Base-by-base conservation (phyloP, 1,284 basidiomycete genomes). In the Grifola frondosa region DNA sequence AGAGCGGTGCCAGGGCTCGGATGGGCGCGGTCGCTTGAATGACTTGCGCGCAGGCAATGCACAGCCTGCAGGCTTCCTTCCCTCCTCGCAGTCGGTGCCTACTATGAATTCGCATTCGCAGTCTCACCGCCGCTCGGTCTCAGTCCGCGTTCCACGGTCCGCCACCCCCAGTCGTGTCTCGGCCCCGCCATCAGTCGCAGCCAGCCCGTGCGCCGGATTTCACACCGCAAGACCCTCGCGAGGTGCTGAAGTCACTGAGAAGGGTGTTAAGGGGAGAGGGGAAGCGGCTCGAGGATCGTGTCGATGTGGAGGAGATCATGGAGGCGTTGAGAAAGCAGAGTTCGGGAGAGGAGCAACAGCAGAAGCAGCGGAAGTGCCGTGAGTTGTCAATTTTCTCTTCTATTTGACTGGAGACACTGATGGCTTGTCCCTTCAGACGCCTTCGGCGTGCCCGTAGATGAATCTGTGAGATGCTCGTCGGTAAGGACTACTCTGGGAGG, bases 361-460 rank as follows among this genome's bases (percentile, higher is more conserved):
- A 23, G 13, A n/a, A 23, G 12, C 25, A 30, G 9, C 11, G 24
- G 40, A 9, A 30, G n/a, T 17, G 7, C 25, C 31, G 34, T 37
- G 31, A 21, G 32, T 46, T 37, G 24, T 30, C 30, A 47, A 42
- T 45, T 37, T 37, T 31, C 34, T 28, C 37, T 12, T n/a, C n/a
- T 22, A 26, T 19, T 13, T 28, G 22, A 12, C 12, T 17, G 9
- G 28, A 41, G 38, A 41, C 16, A 32, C 26, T 40, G 11, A 13
- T 30, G 6, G 2, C 21, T 33, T 6, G 17, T 15, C 19, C 0
- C 12, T 43, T 11, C 41, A 78, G 74, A 63, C 34, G 73, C 77
- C 1, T 77, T 81, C 42, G 77, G 77, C 1, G 61, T 71, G 29
- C 62, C 74, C 0, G 59, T 82, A 15, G 62, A 68, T 5, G 66